These are phyloP conservation scores for Rosa rugosa DNA, from an alignment of 306 rosid species.

Conservation along the genomic window DNA sequence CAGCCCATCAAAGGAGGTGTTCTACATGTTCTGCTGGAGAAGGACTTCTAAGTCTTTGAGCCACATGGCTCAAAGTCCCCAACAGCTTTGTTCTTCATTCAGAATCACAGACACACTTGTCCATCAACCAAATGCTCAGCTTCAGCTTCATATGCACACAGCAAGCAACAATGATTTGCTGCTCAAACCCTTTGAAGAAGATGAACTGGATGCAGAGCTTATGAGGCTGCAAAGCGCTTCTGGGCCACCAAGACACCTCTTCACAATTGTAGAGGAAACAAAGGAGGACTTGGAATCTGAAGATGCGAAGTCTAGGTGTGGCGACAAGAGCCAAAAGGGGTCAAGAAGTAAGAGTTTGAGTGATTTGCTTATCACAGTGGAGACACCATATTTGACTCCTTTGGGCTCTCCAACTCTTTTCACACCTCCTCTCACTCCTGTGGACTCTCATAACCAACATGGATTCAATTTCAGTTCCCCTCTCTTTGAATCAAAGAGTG, in stretches of 20 bases:
- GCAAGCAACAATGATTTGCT: constrained; percentile 46
- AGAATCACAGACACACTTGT: constrained; percentile 54
- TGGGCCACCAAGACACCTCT: constrained; percentile 80
- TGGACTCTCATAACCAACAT: constrained; percentile 40
- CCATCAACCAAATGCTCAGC: constrained; percentile 54
- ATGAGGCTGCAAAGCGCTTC: constrained; percentile 61
- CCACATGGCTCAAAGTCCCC: constrained; percentile 56
- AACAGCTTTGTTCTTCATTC: constrained; percentile 54
- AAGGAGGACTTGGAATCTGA: constrained; percentile 92
- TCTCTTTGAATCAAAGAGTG: constrained; percentile 70
- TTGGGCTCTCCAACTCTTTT: constrained; percentile 71
- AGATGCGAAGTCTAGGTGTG: constrained; percentile 56
- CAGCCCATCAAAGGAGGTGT: constrained; percentile 69
- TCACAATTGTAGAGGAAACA: constrained; percentile 94
- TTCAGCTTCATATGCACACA: constrained; percentile 44
- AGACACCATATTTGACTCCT: constrained; percentile 90
- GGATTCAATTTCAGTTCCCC: constrained; percentile 73
- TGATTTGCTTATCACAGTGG: constrained; percentile 70
- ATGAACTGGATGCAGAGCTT: constrained; percentile 58
- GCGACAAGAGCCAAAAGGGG: constrained; percentile 44
- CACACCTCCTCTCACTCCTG: constrained; percentile 79
- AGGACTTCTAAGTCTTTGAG: constrained; percentile 55
- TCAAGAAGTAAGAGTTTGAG: constrained; percentile 69
- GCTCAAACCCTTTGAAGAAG: constrained; percentile 75
- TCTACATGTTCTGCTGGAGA: constrained; percentile 92